A percentile compares a stretch with the other conserved stretches of the same genome.
These are phyloP conservation scores for Theileria luwenshuni DNA, from an alignment of 169 alveolate species.

Conservation along the genomic window DNA sequence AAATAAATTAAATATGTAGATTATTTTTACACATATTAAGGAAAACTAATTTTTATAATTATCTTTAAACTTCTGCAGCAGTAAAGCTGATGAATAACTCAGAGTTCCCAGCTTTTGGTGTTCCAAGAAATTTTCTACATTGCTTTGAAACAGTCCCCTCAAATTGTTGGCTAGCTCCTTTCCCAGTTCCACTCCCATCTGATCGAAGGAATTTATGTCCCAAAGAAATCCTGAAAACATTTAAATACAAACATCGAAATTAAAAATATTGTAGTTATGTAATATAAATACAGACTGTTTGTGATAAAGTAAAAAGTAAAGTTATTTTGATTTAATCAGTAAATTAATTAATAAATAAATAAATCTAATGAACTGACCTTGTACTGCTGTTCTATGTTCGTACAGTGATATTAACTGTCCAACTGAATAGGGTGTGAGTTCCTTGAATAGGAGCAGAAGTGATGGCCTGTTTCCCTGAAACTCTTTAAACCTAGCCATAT, in stretches of 20 bases:
- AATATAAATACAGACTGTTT: too few species aligned
- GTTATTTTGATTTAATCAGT: too few species aligned
- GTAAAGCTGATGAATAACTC: slow-evolving; percentile 58
- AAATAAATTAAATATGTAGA: background rate
- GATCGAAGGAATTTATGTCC: slow-evolving; percentile 96
- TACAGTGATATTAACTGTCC: slow-evolving; percentile 96
- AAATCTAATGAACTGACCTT: slow-evolving; percentile 56
- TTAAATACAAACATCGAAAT: too few species aligned
- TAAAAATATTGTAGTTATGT: too few species aligned
- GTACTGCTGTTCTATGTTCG: slow-evolving; percentile 97
- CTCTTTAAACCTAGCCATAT: slow-evolving; percentile 87
- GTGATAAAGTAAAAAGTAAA: too few species aligned
- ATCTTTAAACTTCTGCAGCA: slow-evolving; percentile 27
- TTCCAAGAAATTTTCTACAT: slow-evolving; percentile 31
- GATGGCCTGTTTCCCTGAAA: slow-evolving; percentile 97
- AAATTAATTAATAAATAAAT: too few species aligned
- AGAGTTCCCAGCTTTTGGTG: slow-evolving; percentile 54
- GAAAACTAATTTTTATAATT: background rate
- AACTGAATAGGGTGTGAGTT: slow-evolving; percentile 84
- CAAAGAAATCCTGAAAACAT: slow-evolving; percentile 87
- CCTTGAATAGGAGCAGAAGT: slow-evolving; percentile 83
- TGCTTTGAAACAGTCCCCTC: slow-evolving; percentile 66
- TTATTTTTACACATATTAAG: background rate
- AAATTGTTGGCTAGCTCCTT: slow-evolving; percentile 76
- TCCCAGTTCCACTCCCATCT: slow-evolving; percentile 97